These are phyloP conservation scores for Coix lacrymajobi DNA, from an alignment of 176 grass and related monocot species.

Conservation along the genomic window DNA sequence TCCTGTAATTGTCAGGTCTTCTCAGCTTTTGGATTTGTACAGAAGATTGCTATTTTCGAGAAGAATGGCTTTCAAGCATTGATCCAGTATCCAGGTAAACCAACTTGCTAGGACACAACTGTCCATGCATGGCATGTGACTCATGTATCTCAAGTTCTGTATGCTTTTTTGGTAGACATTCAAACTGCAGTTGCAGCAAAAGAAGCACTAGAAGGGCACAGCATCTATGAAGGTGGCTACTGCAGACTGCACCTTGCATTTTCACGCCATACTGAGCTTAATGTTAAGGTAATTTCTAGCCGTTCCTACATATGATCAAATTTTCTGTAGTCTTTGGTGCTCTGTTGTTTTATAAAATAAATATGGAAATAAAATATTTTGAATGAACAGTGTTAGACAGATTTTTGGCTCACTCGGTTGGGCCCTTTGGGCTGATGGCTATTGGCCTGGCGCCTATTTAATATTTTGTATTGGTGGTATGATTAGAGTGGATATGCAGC, in stretches of 20 bases:
- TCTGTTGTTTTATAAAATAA: neutral
- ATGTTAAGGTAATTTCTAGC: constrained; percentile 63
- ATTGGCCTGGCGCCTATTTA: neutral
- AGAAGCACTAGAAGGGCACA: constrained; percentile 72
- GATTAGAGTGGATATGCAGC: neutral
- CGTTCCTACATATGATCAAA: neutral
- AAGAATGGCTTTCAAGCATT: constrained; percentile 92
- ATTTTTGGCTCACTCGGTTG: neutral
- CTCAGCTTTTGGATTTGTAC: constrained; percentile 93
- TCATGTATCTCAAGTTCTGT: neutral
- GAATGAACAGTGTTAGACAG: neutral
- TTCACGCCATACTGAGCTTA: constrained; percentile 75
- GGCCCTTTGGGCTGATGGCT: neutral
- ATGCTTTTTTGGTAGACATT: constrained; percentile 53
- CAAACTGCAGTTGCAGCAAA: constrained; percentile 62
- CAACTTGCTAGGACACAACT: neutral
- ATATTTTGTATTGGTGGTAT: neutral
- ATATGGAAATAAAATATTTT: neutral
- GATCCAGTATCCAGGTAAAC: constrained; percentile 79
- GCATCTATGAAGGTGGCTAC: constrained; percentile 81
- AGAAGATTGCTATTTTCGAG: constrained; percentile 96
- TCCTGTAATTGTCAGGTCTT: constrained; percentile 60
- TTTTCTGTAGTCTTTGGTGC: neutral
- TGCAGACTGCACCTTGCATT: constrained; percentile 79
- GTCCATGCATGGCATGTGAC: neutral